Evolutionary conservation across 2,329 filamentous ascomycete genomes (phyloP).

Genomic region (Neoascochyta sp.): DNA sequence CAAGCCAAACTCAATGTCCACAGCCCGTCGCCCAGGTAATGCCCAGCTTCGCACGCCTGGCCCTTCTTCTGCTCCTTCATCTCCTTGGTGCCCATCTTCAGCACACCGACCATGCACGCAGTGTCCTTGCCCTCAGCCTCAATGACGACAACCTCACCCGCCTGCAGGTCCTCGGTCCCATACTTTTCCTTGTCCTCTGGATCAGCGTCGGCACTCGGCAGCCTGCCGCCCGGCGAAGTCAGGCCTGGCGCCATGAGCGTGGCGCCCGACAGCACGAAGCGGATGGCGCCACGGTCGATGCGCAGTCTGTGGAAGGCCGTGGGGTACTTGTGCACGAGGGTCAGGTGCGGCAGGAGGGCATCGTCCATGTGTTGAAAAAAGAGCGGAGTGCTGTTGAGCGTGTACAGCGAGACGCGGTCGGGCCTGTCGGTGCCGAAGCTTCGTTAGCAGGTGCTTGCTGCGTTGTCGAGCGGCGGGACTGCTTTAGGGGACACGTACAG

Average conservation of each 20-base stretch:
- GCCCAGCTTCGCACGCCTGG: conserved; percentile 85
- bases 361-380: conserved; percentile 86
- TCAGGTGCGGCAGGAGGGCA: conserved; percentile 80
- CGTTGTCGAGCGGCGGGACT: not conserved
- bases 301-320: conserved; percentile 76
- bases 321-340: conserved; percentile 86
- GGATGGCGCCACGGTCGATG: conserved; percentile 93
- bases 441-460: too few species aligned
- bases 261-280: conserved; percentile 90
- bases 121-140: conserved; percentile 91
- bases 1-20: conserved; percentile 72
- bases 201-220: conserved; percentile 56
- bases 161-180: conserved; percentile 64
- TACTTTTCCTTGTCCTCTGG: conserved; percentile 43
- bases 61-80: conserved; percentile 95
- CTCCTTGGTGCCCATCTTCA: conserved; percentile 83
- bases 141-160: conserved; percentile 82
- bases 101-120: conserved; percentile 79
- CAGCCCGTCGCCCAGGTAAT: conserved; percentile 90
- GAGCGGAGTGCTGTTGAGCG: conserved; percentile 70
- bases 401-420: conserved; percentile 85
- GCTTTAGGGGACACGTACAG: conserved; percentile 53
- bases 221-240: conserved; percentile 74
- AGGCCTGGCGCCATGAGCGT: conserved; percentile 95
- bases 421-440: conserved; percentile 57